Percentiles rank a stretch among this genome's conserved stretches.
Conservation (phyloP, 306 rosid genomes). For the Calophaca sinica region DNA sequence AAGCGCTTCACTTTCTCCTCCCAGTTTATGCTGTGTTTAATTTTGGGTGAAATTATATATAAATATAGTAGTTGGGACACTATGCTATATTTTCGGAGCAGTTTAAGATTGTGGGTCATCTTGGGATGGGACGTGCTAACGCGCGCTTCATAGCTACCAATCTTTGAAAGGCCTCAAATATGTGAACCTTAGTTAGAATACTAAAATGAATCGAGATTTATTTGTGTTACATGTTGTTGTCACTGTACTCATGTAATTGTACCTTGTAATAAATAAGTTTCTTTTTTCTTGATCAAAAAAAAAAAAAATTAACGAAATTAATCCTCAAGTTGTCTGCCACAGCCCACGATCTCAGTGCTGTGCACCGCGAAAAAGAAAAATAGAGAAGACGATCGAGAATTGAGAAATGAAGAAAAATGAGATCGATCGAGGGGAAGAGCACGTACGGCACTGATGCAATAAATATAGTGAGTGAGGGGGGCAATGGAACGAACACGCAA, state of each 20-base stretch:
- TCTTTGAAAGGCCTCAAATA: conserved; percentile 23
- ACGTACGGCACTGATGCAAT: background rate
- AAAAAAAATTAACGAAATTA: background rate
- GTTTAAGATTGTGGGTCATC: conserved; percentile 50
- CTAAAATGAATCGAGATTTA: background rate
- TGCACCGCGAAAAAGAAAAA: background rate
- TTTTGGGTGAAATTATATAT: background rate
- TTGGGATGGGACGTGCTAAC: conserved; percentile 39
- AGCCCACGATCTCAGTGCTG: background rate
- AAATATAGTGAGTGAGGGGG: too few relatives aligned
- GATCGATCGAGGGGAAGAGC: background rate
- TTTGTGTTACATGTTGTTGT: background rate
- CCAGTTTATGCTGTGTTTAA: background rate
- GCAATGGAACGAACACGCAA: too few relatives aligned
- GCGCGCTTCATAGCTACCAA: conserved; percentile 17
- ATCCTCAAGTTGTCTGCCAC: background rate
- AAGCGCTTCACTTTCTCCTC: too few relatives aligned
- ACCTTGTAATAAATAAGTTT: background rate
- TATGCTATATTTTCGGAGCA: conserved; percentile 51
- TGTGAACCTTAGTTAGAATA: background rate
- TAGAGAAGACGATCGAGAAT: background rate
- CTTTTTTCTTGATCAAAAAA: too few relatives aligned
- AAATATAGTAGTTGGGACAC: background rate
- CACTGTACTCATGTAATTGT: background rate
- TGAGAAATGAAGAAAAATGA: background rate